These are phyloP conservation scores for Paraurostyla sp. DNA, from an alignment of 73 alveolate species.

Conservation along the genomic window DNA sequence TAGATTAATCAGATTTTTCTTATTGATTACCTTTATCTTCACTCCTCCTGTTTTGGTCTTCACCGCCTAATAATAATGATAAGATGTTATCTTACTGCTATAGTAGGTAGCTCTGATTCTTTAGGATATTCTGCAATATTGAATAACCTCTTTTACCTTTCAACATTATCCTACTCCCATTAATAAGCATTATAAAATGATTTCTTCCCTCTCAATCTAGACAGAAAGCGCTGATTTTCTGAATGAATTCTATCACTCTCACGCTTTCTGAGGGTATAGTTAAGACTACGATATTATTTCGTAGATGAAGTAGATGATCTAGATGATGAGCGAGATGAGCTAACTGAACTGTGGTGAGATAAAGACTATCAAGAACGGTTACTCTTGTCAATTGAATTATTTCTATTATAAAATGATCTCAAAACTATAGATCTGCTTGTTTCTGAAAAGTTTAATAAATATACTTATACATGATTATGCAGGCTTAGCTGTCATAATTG, in stretches of 20 bases:
- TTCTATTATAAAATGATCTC: slow-evolving; percentile 13
- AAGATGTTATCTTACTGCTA: neutral
- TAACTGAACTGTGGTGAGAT: neutral
- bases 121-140: slow-evolving; percentile 77
- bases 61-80: neutral
- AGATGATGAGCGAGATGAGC: neutral
- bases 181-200: slow-evolving; percentile 46
- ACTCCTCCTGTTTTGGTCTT: neutral
- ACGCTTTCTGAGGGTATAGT: slow-evolving; percentile 52
- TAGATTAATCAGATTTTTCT: neutral
- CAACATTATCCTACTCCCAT: slow-evolving; percentile 65
- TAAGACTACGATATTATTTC: slow-evolving; percentile 29
- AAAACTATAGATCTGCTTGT: slow-evolving; percentile 38
- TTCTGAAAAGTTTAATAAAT: neutral
- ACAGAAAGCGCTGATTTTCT: slow-evolving; percentile 65
- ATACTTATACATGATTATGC: neutral
- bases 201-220: slow-evolving; percentile 66
- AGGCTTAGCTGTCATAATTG: slow-evolving; percentile 70
- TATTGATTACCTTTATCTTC: neutral
- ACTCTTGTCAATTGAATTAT: neutral
- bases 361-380: neutral
- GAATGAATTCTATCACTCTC: slow-evolving; percentile 53
- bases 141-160: slow-evolving; percentile 46
- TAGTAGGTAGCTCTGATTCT: slow-evolving; percentile 10
- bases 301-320: neutral